These are phyloP conservation scores for Macadamia tetraphylla DNA, from an alignment of 164 flowering plant genomes.

Conservation along the genomic window DNA sequence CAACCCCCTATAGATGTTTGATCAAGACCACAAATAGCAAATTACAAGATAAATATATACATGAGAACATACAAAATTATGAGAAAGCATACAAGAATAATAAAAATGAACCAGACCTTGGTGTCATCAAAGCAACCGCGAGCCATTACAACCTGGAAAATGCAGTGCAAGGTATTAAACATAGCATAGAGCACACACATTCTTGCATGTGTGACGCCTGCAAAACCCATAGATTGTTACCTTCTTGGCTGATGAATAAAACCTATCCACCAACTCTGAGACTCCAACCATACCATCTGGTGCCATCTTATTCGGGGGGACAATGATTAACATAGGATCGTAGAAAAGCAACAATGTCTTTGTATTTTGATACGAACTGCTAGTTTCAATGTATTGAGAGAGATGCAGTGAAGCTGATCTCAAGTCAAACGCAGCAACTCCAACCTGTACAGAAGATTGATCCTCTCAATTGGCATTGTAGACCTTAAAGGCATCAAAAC, in stretches of 20 bases:
- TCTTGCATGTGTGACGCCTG: background rate
- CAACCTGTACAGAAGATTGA: slow-evolving; percentile 51
- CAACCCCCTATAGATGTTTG: slow-evolving; percentile 58
- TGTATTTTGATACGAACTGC: slow-evolving; percentile 90
- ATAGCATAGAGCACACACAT: background rate
- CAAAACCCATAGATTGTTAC: slow-evolving; percentile 26
- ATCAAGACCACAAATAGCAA: slow-evolving; percentile 5
- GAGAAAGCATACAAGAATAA: slow-evolving; percentile 3
- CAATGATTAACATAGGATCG: slow-evolving; percentile 82
- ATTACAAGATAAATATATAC: slow-evolving; percentile 1
- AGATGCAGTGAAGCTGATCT: slow-evolving; percentile 92
- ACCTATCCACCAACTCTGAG: slow-evolving; percentile 70
- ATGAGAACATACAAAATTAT: slow-evolving; percentile 3
- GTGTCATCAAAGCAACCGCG: slow-evolving; percentile 99
- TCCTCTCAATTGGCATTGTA: background rate
- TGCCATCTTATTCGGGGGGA: slow-evolving; percentile 83
- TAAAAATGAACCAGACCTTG: slow-evolving; percentile 45
- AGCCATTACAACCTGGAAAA: slow-evolving; percentile 64
- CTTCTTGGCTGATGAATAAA: slow-evolving; percentile 63
- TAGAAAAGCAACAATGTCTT: slow-evolving; percentile 85
- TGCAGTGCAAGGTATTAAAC: background rate
- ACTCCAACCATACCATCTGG: slow-evolving; percentile 95
- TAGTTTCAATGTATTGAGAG: slow-evolving; percentile 95
- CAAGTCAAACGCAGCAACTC: slow-evolving; percentile 93
- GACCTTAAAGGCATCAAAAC: background rate